Evolutionary conservation across 768 basidiomycete species (phyloP).

Genomic region (Mycena leptocephala): DNA sequence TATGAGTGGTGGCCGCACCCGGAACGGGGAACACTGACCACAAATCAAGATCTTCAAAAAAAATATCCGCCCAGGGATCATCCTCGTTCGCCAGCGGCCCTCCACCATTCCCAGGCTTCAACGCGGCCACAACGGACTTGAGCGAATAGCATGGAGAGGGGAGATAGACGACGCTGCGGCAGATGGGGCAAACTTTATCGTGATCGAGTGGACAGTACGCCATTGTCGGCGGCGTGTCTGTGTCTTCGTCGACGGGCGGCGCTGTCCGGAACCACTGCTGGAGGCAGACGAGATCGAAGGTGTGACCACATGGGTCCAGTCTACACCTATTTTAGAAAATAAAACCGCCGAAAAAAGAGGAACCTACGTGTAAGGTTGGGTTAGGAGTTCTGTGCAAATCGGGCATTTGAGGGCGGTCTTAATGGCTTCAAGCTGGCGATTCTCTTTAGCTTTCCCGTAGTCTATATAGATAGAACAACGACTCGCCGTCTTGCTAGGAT

Average conservation of each 20-base stretch:
- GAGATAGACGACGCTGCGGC: background rate
- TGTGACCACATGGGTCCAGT: background rate
- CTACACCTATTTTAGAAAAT: background rate
- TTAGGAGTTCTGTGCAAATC: background rate
- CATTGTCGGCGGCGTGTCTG: background rate
- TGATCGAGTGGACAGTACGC: background rate
- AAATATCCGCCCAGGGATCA: background rate
- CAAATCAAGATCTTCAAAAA: background rate
- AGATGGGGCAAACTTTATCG: background rate
- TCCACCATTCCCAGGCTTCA: background rate
- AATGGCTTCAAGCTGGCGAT: background rate
- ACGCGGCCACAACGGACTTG: background rate
- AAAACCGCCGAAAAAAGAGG: background rate
- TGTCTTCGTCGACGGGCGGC: background rate
- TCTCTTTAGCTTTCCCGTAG: background rate
- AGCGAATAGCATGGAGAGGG: background rate
- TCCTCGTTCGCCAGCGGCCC: background rate
- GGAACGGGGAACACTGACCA: background rate
- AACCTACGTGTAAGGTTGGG: background rate
- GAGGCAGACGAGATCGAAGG: constrained; percentile 5
- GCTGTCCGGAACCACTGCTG: background rate
- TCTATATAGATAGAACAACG: too few species aligned
- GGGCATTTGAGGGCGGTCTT: background rate
- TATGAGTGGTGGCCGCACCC: background rate
- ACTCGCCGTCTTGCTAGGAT: background rate